These are phyloP conservation scores for Pythium plurisporium DNA, from an alignment of 352 stramenopile species.

Conservation along the genomic window DNA sequence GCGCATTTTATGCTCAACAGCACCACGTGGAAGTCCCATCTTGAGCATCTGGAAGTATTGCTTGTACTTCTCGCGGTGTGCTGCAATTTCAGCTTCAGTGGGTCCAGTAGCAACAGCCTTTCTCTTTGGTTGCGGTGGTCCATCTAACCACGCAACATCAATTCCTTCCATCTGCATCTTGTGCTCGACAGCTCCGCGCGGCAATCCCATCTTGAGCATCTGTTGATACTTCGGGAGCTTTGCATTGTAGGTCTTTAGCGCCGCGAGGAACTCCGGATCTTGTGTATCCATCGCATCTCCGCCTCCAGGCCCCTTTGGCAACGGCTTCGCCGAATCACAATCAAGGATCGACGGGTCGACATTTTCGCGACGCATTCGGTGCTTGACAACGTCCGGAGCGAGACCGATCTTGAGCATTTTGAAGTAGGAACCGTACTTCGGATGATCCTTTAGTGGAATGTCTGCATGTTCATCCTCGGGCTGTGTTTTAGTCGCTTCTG, in stretches of 20 bases:
- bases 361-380: slow-evolving; percentile 71
- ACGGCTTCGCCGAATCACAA: slow-evolving; percentile 51
- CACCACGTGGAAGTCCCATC: slow-evolving; percentile 61
- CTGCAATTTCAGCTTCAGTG: slow-evolving; percentile 46
- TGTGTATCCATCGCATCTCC: slow-evolving; percentile 27
- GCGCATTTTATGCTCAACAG: slow-evolving; percentile 85
- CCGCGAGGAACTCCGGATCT: slow-evolving; percentile 45
- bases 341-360: slow-evolving; percentile 61
- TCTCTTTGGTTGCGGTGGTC: slow-evolving; percentile 40
- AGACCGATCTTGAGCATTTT: slow-evolving; percentile 80
- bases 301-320: slow-evolving; percentile 19
- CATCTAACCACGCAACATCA: slow-evolving; percentile 58
- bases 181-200: slow-evolving; percentile 62
- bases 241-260: slow-evolving; percentile 57
- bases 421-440: slow-evolving; percentile 72
- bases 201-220: slow-evolving; percentile 79
- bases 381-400: slow-evolving; percentile 55
- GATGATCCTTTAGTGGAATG: slow-evolving; percentile 56
- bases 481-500: too few species aligned
- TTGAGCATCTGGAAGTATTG: slow-evolving; percentile 87
- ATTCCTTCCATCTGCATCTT: slow-evolving; percentile 83
- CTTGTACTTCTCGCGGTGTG: slow-evolving; percentile 64
- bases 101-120: slow-evolving; percentile 23
- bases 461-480: slow-evolving; percentile 23
- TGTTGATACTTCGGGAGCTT: slow-evolving; percentile 71